These are phyloP conservation scores for Thelephora aurantiotincta DNA, from an alignment of 768 basidiomycete species.

Conservation along the genomic window DNA sequence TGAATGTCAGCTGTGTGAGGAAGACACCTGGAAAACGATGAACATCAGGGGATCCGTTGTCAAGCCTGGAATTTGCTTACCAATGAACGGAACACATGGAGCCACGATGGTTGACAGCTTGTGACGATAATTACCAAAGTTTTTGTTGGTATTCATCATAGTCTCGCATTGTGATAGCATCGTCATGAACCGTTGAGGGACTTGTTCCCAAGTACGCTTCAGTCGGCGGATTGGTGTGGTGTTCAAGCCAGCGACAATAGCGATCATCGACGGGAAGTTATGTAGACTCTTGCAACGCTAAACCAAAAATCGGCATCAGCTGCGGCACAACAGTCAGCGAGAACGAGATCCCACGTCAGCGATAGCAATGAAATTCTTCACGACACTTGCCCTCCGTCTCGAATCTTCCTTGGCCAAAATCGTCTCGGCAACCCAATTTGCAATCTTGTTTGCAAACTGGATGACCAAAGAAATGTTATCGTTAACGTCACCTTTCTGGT, in stretches of 20 bases:
- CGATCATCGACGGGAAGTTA: conserved; percentile 96
- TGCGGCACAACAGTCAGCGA: background rate
- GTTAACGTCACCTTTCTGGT: conserved; percentile 51
- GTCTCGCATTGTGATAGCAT: conserved; percentile 72
- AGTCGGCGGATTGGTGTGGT: conserved; percentile 86
- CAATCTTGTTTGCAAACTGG: conserved; percentile 84
- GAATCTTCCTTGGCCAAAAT: conserved; percentile 75
- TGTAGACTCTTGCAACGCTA: conserved; percentile 82
- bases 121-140: conserved; percentile 84
- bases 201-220: conserved; percentile 88
- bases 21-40: conserved; percentile 60
- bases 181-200: conserved; percentile 59
- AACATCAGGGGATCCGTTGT: background rate
- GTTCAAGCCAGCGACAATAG: conserved; percentile 87
- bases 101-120: conserved; percentile 73
- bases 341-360: conserved; percentile 59
- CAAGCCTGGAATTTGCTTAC: conserved; percentile 26
- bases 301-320: conserved; percentile 4
- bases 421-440: conserved; percentile 82
- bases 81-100: conserved; percentile 95
- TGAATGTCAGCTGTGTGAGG: conserved; percentile 92
- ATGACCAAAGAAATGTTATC: conserved; percentile 86
- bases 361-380: conserved; percentile 84
- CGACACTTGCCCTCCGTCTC: conserved; percentile 60
- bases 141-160: conserved; percentile 87